A percentile compares a stretch with the other conserved stretches of the same genome.
Conservation (phyloP, 306 rosid genomes). For the apple (Malus domestica) region ASM211411v1 NC_041803.1:46668001-46668500, state of each 20-base stretch:
- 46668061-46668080: conserved; percentile 32
- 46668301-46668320: too few species aligned
- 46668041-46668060: conserved; percentile 63
- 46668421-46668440: too few species aligned
- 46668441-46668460: too few species aligned
- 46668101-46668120: conserved; percentile 41
- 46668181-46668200: background rate
- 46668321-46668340: too few species aligned
- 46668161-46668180: conserved; percentile 77
- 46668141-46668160: conserved; percentile 55
- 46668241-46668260: background rate
- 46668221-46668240: background rate
- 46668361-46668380: too few species aligned
- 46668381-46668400: too few species aligned
- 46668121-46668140: conserved; percentile 52
- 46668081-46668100: conserved; percentile 46
- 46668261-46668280: background rate
- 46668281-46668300: background rate
- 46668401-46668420: too few species aligned
- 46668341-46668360: too few species aligned
- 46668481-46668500: too few species aligned
- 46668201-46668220: background rate
- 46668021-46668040: conserved; percentile 32
- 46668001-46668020: conserved; percentile 48
- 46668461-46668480: too few species aligned